Evolutionary conservation across 2,329 filamentous ascomycete species (phyloP).

Genomic region (Sporothrix brunneoviolacea): DNA sequence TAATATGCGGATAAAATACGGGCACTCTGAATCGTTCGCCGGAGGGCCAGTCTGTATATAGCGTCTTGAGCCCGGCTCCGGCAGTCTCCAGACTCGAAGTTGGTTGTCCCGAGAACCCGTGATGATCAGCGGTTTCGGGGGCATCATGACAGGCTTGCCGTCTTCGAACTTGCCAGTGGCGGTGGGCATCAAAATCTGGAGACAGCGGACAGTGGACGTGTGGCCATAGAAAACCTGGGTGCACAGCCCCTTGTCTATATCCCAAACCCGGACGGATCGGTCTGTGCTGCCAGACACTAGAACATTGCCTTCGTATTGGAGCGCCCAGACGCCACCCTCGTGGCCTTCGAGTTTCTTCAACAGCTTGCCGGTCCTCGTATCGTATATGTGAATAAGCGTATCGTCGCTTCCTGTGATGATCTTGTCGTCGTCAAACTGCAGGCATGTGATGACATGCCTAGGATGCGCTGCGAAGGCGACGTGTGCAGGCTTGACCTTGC

Average conservation of each 20-base stretch:
- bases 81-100: constrained; percentile 88
- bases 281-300: constrained; percentile 95
- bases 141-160: constrained; percentile 78
- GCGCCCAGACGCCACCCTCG: constrained; percentile 93
- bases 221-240: constrained; percentile 96
- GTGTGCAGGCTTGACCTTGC: constrained; percentile 76
- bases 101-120: constrained; percentile 94
- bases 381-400: constrained; percentile 95
- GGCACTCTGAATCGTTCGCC: constrained; percentile 71
- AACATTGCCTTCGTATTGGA: constrained; percentile 93
- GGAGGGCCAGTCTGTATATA: constrained; percentile 76
- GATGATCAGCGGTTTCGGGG: constrained; percentile 90
- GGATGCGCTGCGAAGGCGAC: constrained; percentile 96
- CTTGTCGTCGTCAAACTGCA: constrained; percentile 97
- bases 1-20: constrained; percentile 86
- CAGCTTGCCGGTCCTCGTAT: constrained; percentile 86
- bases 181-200: constrained; percentile 87
- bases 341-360: constrained; percentile 82
- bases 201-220: constrained; percentile 90
- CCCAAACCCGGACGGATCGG: constrained; percentile 97
- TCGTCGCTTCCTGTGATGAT: constrained; percentile 97
- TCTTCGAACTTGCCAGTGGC: constrained; percentile 65
- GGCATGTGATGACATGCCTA: constrained; percentile 91
- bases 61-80: constrained; percentile 66
- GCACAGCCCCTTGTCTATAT: constrained; percentile 87